Percentiles rank a stretch among this genome's conserved stretches.
phyloP scores from a whole-genome alignment of 2,329 filamentous ascomycete genomes.

The Mycosphaerella arachidis region DNA sequence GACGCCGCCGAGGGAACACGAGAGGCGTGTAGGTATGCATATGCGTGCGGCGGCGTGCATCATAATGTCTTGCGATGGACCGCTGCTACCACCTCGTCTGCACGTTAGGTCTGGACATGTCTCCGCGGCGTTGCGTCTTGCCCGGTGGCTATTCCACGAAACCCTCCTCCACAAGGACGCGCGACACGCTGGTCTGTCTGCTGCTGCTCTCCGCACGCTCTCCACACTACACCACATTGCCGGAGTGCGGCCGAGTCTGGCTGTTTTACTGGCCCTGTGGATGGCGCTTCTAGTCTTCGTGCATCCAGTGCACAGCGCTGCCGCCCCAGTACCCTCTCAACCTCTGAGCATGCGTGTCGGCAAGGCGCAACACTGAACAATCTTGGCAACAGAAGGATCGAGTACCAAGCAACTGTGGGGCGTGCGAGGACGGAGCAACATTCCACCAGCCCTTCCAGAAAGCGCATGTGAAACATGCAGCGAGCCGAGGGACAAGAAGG shows the following conservation, averaged over 20 bases:
- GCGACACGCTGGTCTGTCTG: not conserved
- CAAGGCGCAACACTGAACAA: not conserved
- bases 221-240: not conserved
- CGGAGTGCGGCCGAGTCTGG: not conserved
- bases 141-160: no score
- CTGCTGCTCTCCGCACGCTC: not conserved
- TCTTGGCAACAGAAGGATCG: not conserved
- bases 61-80: not conserved
- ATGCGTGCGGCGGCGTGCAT: not conserved
- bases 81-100: no score
- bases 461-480: constrained; percentile 19
- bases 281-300: not conserved
- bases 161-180: no score
- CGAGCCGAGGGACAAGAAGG: constrained; percentile 4
- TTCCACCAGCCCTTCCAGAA: not conserved
- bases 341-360: not conserved
- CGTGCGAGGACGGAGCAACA: not conserved
- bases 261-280: not conserved
- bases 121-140: no score
- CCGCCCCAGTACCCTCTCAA: not conserved
- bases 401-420: constrained; percentile 8
- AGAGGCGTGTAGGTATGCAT: not conserved
- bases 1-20: not conserved
- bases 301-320: not conserved
- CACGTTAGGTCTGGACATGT: no score